Percentiles rank a stretch among this genome's conserved stretches.
phyloP scores from a whole-genome alignment of 768 basidiomycete species.

The Hericium rajendrae region DNA sequence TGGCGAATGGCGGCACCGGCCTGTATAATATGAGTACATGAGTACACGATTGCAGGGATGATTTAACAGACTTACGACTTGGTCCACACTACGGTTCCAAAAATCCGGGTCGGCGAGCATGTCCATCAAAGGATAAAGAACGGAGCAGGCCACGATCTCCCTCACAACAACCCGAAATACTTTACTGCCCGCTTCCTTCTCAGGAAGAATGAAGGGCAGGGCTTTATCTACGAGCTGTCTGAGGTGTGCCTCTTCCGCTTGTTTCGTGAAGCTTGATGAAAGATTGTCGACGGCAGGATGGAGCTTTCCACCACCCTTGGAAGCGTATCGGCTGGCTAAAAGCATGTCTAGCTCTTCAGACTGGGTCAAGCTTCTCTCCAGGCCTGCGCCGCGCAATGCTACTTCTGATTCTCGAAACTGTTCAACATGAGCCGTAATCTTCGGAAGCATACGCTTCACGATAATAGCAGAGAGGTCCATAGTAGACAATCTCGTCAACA shows the following conservation, averaged over 20 bases:
- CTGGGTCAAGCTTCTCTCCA: conserved; percentile 77
- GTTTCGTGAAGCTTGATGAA: conserved; percentile 80
- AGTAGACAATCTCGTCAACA: conserved; percentile 43
- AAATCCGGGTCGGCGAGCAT: conserved; percentile 95
- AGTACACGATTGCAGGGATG: background rate
- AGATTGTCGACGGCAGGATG: conserved; percentile 85
- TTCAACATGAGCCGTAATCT: conserved; percentile 80
- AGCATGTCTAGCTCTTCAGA: conserved; percentile 86
- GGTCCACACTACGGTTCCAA: conserved; percentile 90
- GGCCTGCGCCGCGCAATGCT: conserved; percentile 69
- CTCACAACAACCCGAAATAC: conserved; percentile 64
- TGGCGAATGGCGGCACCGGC: conserved; percentile 65
- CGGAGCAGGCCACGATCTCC: conserved; percentile 75
- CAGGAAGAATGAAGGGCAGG: conserved; percentile 66
- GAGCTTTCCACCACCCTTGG: conserved; percentile 50
- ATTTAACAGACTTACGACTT: conserved; percentile 53
- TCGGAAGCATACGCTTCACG: conserved; percentile 82
- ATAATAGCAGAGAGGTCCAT: conserved; percentile 70
- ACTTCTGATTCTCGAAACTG: conserved; percentile 87
- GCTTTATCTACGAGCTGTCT: conserved; percentile 58
- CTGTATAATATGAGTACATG: conserved; percentile 21
- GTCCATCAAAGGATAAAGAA: conserved; percentile 82
- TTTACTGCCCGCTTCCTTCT: conserved; percentile 61
- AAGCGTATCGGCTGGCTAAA: conserved; percentile 73
- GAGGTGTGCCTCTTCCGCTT: conserved; percentile 84